A percentile compares a stretch with the other conserved stretches of the same genome.
Evolutionary conservation across 2,329 filamentous ascomycete species (phyloP).

Genomic region (Chalara sp.): DNA sequence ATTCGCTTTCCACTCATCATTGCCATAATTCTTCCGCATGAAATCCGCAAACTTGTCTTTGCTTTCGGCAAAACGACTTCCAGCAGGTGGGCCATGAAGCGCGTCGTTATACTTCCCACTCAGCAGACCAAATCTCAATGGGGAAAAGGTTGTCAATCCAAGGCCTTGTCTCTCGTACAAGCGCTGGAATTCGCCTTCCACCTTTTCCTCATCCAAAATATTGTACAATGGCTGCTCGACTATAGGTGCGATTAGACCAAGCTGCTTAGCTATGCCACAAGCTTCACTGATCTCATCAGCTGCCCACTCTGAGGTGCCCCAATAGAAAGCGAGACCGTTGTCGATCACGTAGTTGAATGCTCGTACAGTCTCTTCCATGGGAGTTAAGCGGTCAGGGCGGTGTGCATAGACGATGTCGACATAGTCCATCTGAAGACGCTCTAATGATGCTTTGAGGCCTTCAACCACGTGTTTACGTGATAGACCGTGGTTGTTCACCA

Average conservation of each 20-base stretch:
- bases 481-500: slow-evolving; percentile 48
- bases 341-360: slow-evolving; percentile 40
- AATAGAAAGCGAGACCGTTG: slow-evolving; percentile 57
- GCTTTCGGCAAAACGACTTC: slow-evolving; percentile 46
- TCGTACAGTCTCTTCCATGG: slow-evolving; percentile 57
- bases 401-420: slow-evolving; percentile 60
- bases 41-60: slow-evolving; percentile 37
- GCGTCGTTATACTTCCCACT: slow-evolving; percentile 59
- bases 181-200: slow-evolving; percentile 52
- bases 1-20: slow-evolving; percentile 25
- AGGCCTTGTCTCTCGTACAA: slow-evolving; percentile 51
- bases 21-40: slow-evolving; percentile 31
- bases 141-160: slow-evolving; percentile 55
- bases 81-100: slow-evolving; percentile 38
- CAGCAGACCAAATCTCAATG: slow-evolving; percentile 49
- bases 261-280: slow-evolving; percentile 45
- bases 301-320: slow-evolving; percentile 56
- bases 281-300: slow-evolving; percentile 54
- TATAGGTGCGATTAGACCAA: slow-evolving; percentile 51
- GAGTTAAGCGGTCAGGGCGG: slow-evolving; percentile 48
- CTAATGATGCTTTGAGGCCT: slow-evolving; percentile 45
- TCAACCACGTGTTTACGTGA: slow-evolving; percentile 55
- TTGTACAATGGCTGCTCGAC: slow-evolving; percentile 62
- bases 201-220: slow-evolving; percentile 49
- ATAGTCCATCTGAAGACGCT: slow-evolving; percentile 42